Percentiles rank a stretch among this genome's conserved stretches.
phyloP scores from a whole-genome alignment of 441 rosid genomes.

The Biscutella laevigata region DNA sequence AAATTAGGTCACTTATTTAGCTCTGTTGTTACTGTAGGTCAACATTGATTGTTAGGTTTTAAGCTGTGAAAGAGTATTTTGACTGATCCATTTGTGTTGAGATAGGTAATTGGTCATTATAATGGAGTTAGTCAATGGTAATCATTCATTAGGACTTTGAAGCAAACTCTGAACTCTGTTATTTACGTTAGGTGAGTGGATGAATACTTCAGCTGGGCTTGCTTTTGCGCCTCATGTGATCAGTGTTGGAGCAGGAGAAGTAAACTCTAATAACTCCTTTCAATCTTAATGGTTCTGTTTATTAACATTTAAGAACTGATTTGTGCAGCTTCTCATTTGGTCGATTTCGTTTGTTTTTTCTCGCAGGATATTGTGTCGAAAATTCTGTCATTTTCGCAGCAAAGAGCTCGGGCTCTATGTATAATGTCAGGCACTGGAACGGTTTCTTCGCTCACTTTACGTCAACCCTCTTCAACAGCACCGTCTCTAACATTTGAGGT shows the following conservation, averaged over 20 bases:
- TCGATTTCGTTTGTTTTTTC: background rate
- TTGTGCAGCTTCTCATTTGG: background rate
- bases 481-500: conserved; percentile 63
- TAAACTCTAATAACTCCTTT: too few relatives aligned
- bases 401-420: conserved; percentile 81
- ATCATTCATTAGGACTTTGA: too few relatives aligned
- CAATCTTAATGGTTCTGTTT: background rate
- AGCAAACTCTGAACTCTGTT: too few relatives aligned
- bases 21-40: conserved; percentile 4
- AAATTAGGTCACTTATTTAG: background rate
- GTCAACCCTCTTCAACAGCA: conserved; percentile 48
- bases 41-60: background rate
- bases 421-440: conserved; percentile 77
- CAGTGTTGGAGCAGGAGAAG: conserved; percentile 71
- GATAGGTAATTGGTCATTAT: background rate
- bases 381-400: conserved; percentile 63
- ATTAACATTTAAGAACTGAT: background rate
- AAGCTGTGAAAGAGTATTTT: background rate
- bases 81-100: background rate
- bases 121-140: too few relatives aligned
- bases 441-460: conserved; percentile 62
- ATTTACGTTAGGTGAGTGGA: conserved; percentile 98
- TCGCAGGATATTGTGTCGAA: conserved; percentile 72
- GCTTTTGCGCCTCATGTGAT: conserved; percentile 89
- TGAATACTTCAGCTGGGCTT: conserved; percentile 79